Evolutionary conservation across 2,329 filamentous ascomycete species (phyloP).

Genomic region (Pyricularia sp.): DNA sequence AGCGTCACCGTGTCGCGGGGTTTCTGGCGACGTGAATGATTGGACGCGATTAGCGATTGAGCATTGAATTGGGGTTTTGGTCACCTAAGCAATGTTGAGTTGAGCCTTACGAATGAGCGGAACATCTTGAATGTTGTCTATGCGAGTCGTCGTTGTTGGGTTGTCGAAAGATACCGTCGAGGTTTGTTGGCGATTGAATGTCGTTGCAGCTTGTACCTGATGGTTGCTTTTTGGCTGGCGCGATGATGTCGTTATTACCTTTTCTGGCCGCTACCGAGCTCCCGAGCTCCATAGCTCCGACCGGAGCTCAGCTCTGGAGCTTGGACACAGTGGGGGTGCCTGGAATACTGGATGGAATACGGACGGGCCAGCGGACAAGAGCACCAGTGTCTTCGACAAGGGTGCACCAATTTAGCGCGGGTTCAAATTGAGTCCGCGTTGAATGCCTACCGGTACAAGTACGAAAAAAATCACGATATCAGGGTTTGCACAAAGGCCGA

Average conservation of each 20-base stretch:
- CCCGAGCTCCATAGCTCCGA: neutral
- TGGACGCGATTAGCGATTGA: slow-evolving; percentile 2
- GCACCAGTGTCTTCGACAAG: neutral
- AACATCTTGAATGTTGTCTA: slow-evolving; percentile 24
- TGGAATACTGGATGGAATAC: neutral
- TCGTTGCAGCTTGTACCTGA: neutral
- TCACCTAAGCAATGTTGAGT: neutral
- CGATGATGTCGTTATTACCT: slow-evolving; percentile 4
- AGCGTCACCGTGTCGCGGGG: slow-evolving; percentile 84
- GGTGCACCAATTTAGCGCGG: neutral
- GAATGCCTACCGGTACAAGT: neutral
- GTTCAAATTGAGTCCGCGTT: neutral
- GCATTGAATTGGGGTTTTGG: neutral
- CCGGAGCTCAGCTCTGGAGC: slow-evolving; percentile 1
- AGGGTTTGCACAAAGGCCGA: neutral
- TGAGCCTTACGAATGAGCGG: slow-evolving; percentile 26
- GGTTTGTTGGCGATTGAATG: neutral
- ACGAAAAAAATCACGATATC: neutral
- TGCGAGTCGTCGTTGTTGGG: neutral
- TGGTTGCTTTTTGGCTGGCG: neutral
- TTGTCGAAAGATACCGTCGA: neutral
- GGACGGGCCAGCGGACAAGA: neutral
- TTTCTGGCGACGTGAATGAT: slow-evolving; percentile 44
- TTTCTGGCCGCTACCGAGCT: neutral
- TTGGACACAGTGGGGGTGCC: neutral